phyloP scores from a whole-genome alignment of 2,329 filamentous ascomycete species.

The Aspergillus pseudoviridinutans region DNA sequence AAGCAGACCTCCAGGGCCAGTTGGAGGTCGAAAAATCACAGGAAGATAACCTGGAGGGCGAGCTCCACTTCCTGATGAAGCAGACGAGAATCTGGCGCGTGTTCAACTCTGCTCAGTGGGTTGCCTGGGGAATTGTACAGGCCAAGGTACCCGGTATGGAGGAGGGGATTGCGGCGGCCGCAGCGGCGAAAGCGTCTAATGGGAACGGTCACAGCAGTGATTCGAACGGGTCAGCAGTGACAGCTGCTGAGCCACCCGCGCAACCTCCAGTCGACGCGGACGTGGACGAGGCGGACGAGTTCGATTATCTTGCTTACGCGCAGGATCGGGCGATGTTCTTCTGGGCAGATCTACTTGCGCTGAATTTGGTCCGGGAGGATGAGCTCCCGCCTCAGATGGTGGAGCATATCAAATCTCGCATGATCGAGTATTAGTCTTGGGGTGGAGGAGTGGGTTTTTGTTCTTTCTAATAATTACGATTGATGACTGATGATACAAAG shows the following conservation, averaged over 20 bases:
- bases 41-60: conserved; percentile 62
- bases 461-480: neutral
- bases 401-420: conserved; percentile 57
- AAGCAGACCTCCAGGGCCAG: conserved; percentile 48
- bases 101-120: conserved; percentile 85
- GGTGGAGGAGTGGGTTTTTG: neutral
- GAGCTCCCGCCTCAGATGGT: conserved; percentile 70
- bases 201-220: conserved; percentile 7
- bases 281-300: conserved; percentile 66
- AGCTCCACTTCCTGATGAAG: conserved; percentile 66
- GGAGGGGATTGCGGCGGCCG: conserved; percentile 27
- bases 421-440: conserved; percentile 56
- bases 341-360: conserved; percentile 79
- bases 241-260: conserved; percentile 15
- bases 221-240: neutral
- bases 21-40: conserved; percentile 58
- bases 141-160: conserved; percentile 77
- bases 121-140: conserved; percentile 95
- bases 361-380: conserved; percentile 70
- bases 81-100: conserved; percentile 83
- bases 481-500: conserved; percentile 9
- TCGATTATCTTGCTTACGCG: conserved; percentile 89
- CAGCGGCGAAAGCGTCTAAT: conserved; percentile 17
- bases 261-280: conserved; percentile 40
- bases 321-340: conserved; percentile 90